Percentiles rank a stretch among this genome's conserved stretches.
These are phyloP conservation scores for Pythium vanterpoolii DNA, from an alignment of 352 stramenopile species.

Conservation along the genomic window DNA sequence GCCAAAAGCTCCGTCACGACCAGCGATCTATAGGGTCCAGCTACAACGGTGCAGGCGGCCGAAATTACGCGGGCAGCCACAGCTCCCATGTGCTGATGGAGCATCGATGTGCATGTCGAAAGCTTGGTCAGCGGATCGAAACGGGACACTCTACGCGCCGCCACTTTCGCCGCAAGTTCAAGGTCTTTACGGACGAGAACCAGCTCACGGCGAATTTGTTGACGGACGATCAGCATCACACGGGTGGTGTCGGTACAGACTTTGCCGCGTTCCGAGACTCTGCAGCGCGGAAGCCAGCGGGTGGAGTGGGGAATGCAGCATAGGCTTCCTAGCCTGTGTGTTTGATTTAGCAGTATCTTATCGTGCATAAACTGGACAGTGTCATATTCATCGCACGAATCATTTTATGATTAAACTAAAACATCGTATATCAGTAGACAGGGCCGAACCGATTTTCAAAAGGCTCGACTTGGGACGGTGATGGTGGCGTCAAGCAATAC, in stretches of 20 bases:
- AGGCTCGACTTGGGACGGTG: no score
- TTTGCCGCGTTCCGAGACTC: background rate
- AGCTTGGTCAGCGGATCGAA: constrained; percentile 29
- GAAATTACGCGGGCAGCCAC: background rate
- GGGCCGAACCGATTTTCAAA: background rate
- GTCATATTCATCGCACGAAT: background rate
- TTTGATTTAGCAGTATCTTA: background rate
- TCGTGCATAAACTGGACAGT: background rate
- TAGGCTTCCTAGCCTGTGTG: background rate
- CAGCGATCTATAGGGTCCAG: background rate
- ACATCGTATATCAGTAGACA: background rate
- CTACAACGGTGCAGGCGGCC: background rate
- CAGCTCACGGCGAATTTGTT: constrained; percentile 3
- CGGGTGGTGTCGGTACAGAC: background rate
- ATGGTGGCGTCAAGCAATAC: no score
- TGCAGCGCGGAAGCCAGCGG: background rate
- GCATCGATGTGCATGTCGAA: constrained; percentile 21
- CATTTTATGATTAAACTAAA: background rate
- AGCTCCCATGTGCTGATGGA: constrained; percentile 1
- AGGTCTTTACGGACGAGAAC: constrained; percentile 7
- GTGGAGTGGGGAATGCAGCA: background rate
- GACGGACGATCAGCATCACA: constrained; percentile 3
- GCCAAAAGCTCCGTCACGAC: background rate
- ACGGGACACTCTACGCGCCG: constrained; percentile 8
- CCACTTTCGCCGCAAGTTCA: constrained; percentile 17